phyloP scores from a whole-genome alignment of 2,329 filamentous ascomycete species.

The Teratosphaeria viscida region DNA sequence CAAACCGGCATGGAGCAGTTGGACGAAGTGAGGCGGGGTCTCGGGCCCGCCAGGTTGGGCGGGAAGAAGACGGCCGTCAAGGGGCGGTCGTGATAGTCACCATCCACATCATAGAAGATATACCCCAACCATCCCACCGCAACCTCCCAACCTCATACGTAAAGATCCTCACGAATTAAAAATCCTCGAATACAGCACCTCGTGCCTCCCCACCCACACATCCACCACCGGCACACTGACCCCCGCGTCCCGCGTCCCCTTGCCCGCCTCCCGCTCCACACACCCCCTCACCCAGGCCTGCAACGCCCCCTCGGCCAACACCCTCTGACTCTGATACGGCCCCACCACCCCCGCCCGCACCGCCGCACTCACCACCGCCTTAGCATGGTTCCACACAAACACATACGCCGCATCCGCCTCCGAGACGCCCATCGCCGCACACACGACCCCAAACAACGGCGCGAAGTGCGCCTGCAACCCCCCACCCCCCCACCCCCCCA shows the following conservation, averaged over 20 bases:
- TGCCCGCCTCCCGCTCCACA: conserved; percentile 51
- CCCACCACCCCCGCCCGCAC: conserved; percentile 70
- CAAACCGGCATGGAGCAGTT: conserved; percentile 77
- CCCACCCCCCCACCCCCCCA: conserved; percentile 10
- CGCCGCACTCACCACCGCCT: conserved; percentile 64
- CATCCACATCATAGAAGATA: not conserved
- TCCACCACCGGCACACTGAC: conserved; percentile 71
- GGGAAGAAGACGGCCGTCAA: not conserved
- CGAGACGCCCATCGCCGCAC: conserved; percentile 49
- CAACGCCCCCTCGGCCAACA: conserved; percentile 53
- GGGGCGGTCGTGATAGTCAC: not conserved
- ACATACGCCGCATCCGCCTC: conserved; percentile 59
- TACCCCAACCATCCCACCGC: not conserved
- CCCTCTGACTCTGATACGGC: conserved; percentile 66
- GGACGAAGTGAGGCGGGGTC: conserved; percentile 72
- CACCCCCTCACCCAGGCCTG: conserved; percentile 48
- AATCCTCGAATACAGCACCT: conserved; percentile 73
- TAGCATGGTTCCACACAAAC: conserved; percentile 66
- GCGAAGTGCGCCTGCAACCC: conserved; percentile 51
- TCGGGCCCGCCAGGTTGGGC: conserved; percentile 63
- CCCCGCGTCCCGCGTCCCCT: conserved; percentile 51
- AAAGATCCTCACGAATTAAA: conserved; percentile 58
- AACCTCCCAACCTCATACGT: not conserved
- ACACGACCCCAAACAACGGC: conserved; percentile 60
- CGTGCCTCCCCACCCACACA: conserved; percentile 72